These are phyloP conservation scores for Trichocomaceae sp. DNA, from an alignment of 2,329 filamentous ascomycete genomes.

Conservation along the genomic window DNA sequence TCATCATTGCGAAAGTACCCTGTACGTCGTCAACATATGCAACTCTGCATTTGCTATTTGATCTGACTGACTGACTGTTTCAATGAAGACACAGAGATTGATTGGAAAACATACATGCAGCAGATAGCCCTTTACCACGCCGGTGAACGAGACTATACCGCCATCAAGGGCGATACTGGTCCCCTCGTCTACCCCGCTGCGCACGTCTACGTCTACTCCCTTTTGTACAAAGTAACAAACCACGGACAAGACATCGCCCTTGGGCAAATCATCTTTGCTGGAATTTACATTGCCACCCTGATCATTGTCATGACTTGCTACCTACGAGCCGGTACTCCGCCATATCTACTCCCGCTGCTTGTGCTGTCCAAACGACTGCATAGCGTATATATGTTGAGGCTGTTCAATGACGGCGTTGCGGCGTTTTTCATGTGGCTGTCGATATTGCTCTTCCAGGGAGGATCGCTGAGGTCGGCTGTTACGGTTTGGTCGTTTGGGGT, in stretches of 20 bases:
- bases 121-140: constrained; percentile 72
- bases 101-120: constrained; percentile 96
- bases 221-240: constrained; percentile 70
- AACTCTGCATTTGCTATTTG: not conserved
- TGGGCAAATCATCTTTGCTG: constrained; percentile 79
- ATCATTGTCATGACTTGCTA: constrained; percentile 78
- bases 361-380: constrained; percentile 87
- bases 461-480: constrained; percentile 66
- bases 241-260: constrained; percentile 66
- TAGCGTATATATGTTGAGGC: constrained; percentile 83
- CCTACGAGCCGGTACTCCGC: constrained; percentile 49
- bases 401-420: constrained; percentile 95
- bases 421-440: constrained; percentile 74
- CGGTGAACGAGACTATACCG: constrained; percentile 82
- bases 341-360: constrained; percentile 79
- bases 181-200: constrained; percentile 91
- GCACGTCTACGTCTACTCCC: constrained; percentile 85
- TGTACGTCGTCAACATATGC: constrained; percentile 51
- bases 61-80: not conserved
- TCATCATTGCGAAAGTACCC: constrained; percentile 74
- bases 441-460: constrained; percentile 70
- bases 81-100: constrained; percentile 81
- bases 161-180: constrained; percentile 80
- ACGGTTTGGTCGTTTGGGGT: constrained; percentile 70
- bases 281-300: constrained; percentile 70